Percentiles rank a stretch among this genome's conserved stretches.
Evolutionary conservation across 345 rosid genomes (phyloP).

Genomic region (Salix brachista): DNA sequence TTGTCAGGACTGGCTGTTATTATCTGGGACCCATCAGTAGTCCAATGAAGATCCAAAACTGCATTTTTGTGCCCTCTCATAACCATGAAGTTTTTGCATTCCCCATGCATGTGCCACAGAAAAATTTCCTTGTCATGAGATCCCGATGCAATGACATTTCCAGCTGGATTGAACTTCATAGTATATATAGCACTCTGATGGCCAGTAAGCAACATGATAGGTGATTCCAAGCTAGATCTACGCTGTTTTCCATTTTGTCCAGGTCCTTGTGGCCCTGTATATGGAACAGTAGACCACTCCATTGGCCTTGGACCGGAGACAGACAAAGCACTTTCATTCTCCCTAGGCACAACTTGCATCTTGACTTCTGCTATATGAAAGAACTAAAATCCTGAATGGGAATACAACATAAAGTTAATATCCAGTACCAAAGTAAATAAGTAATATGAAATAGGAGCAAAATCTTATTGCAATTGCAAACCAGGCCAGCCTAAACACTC

Average conservation of each 20-base stretch:
- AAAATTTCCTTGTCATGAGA: conserved; percentile 93
- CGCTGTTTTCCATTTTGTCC: conserved; percentile 57
- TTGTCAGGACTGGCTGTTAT: conserved; percentile 95
- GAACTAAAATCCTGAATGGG: neutral
- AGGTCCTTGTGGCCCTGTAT: conserved; percentile 48
- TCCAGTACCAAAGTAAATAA: neutral
- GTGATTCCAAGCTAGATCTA: conserved; percentile 84
- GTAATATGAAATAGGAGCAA: neutral
- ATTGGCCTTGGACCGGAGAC: conserved; percentile 73
- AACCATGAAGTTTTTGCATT: conserved; percentile 95
- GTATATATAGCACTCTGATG: conserved; percentile 87
- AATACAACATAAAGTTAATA: neutral
- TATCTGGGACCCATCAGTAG: conserved; percentile 81
- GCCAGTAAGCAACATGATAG: conserved; percentile 83
- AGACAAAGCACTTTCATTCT: conserved; percentile 58
- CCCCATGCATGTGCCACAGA: conserved; percentile 84
- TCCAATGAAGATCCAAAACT: conserved; percentile 89
- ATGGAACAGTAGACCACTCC: conserved; percentile 79
- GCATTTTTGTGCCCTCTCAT: conserved; percentile 95
- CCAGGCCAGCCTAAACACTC: neutral
- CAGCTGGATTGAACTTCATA: conserved; percentile 88
- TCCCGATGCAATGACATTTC: conserved; percentile 82
- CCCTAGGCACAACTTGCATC: conserved; percentile 21
- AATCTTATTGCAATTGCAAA: neutral
- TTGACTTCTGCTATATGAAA: neutral